Conservation (phyloP, 2,329 filamentous ascomycete species). For the Dactylellina leptospora region DNA sequence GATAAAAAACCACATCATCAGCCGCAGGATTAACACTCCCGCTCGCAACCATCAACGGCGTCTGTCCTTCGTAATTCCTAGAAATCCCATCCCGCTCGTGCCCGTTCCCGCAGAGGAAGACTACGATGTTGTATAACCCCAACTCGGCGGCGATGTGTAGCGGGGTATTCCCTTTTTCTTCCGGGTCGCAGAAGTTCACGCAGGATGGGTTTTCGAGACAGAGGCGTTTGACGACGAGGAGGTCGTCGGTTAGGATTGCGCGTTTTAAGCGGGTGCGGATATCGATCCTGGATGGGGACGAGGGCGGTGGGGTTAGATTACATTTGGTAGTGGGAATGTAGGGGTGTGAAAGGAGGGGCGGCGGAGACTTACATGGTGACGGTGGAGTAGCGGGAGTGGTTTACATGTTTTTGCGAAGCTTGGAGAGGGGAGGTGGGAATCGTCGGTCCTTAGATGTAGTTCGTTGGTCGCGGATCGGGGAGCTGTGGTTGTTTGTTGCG, state of each 20-base stretch:
- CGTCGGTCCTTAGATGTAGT: no score
- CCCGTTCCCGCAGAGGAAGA: slow-evolving; percentile 28
- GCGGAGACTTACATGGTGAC: not conserved
- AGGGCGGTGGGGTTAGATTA: not conserved
- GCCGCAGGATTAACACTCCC: slow-evolving; percentile 45
- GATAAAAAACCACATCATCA: slow-evolving; percentile 55
- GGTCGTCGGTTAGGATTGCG: slow-evolving; percentile 56
- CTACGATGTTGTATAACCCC: slow-evolving; percentile 54
- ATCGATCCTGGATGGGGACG: slow-evolving; percentile 53
- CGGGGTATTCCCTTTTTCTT: slow-evolving; percentile 54
- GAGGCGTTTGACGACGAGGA: slow-evolving; percentile 56
- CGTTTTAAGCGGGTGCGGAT: slow-evolving; percentile 56
- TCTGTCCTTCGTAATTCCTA: slow-evolving; percentile 56
- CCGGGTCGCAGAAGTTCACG: slow-evolving; percentile 54
- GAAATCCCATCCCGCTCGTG: slow-evolving; percentile 55
- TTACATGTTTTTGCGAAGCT: not conserved
- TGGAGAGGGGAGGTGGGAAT: no score
- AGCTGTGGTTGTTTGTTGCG: no score
- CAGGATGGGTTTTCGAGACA: slow-evolving; percentile 55
- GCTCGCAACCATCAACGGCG: slow-evolving; percentile 56
- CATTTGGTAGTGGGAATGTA: not conserved
- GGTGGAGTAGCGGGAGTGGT: not conserved
- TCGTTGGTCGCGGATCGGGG: no score
- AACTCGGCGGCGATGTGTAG: slow-evolving; percentile 56
- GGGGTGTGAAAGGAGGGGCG: not conserved